Evolutionary conservation across 345 rosid genomes (phyloP).

Genomic region (Eucalyptus sp.): DNA sequence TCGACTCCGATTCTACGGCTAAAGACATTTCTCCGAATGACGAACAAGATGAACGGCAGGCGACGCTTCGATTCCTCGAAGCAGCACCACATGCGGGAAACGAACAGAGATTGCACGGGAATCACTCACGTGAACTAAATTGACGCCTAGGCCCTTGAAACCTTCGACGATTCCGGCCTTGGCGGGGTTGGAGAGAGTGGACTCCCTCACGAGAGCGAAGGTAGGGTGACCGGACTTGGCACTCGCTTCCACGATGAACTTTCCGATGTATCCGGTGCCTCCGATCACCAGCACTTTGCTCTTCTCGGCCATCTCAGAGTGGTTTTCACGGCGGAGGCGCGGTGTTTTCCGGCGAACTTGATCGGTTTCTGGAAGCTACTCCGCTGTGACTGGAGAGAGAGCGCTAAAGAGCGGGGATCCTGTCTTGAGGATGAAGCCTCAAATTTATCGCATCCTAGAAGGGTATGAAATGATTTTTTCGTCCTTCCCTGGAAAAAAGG

Average conservation of each 20-base stretch:
- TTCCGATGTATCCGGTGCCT: conserved; percentile 4
- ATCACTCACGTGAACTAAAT: background rate
- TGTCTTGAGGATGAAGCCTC: no score
- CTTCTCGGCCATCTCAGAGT: background rate
- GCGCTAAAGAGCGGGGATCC: background rate
- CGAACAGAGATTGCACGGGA: background rate
- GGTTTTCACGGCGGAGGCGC: background rate
- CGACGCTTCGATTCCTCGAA: background rate
- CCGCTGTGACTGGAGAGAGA: background rate
- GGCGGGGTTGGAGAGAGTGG: background rate
- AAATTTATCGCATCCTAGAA: background rate
- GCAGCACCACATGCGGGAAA: background rate
- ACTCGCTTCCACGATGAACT: background rate
- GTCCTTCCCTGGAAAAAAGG: background rate
- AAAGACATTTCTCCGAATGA: background rate
- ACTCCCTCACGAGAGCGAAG: background rate
- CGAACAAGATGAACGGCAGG: background rate
- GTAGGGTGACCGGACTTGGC: background rate
- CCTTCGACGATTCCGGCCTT: background rate
- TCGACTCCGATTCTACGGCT: background rate
- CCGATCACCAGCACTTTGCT: background rate
- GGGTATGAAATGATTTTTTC: background rate
- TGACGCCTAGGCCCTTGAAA: background rate
- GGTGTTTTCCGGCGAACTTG: background rate
- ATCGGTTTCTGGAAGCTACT: background rate